phyloP scores from a whole-genome alignment of 345 rosid species.

The Salix dunnii region DNA sequence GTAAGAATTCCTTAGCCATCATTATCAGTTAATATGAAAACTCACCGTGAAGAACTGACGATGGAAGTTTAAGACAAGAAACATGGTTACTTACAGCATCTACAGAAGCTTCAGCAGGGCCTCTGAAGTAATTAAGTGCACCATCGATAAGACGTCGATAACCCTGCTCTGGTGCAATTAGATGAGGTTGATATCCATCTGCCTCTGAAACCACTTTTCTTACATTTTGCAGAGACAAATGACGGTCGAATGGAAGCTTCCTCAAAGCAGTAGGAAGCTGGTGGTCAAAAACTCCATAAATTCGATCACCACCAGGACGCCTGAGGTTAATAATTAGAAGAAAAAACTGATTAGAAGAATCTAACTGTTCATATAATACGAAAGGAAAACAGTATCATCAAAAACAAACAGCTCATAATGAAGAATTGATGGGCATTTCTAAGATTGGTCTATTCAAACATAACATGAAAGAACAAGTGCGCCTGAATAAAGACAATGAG shows the following conservation, averaged over 20 bases:
- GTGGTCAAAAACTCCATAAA: conserved; percentile 59
- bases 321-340: conserved; percentile 28
- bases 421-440: background rate
- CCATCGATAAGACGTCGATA: conserved; percentile 62
- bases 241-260: conserved; percentile 63
- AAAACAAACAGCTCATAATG: background rate
- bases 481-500: background rate
- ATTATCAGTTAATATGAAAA: background rate
- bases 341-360: background rate
- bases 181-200: conserved; percentile 74
- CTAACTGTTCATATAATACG: background rate
- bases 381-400: background rate
- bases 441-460: background rate
- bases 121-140: conserved; percentile 55
- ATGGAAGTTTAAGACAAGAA: no score
- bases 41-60: background rate
- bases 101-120: conserved; percentile 75
- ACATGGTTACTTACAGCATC: conserved; percentile 53
- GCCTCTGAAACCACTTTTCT: conserved; percentile 62
- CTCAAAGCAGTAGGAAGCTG: conserved; percentile 65
- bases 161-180: conserved; percentile 72
- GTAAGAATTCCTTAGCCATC: background rate
- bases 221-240: conserved; percentile 59
- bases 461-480: background rate
- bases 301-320: conserved; percentile 64